Percentiles rank a stretch among this genome's conserved stretches.
Evolutionary conservation across 176 grass and related monocot species (phyloP).

Genomic region (Puya raimondii): DNA sequence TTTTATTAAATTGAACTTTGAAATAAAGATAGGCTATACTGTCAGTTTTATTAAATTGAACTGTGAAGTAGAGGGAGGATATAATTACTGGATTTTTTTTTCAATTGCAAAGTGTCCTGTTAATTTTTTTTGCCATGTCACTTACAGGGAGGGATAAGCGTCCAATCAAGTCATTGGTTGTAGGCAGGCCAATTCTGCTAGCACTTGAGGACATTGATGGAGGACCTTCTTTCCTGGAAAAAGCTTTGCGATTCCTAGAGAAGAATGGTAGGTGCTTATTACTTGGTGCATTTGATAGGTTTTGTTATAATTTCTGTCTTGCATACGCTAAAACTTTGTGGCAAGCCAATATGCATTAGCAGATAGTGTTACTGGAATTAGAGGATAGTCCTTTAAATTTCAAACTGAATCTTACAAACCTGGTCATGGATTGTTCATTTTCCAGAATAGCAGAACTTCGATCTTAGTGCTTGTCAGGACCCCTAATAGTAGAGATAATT

Average conservation of each 20-base stretch:
- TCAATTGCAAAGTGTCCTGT: no score
- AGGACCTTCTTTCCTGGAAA: constrained; percentile 94
- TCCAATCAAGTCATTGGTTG: constrained; percentile 76
- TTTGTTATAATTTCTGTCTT: not conserved
- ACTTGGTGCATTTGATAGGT: not conserved
- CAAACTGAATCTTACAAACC: no score
- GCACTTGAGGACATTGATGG: constrained; percentile 99
- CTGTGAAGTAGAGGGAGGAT: no score
- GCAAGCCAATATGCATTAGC: no score
- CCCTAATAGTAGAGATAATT: no score
- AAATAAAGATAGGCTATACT: not conserved
- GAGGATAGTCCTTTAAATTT: no score
- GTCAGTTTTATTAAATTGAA: not conserved
- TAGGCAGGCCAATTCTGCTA: constrained; percentile 93
- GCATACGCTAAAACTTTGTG: no score
- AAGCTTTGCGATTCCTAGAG: constrained; percentile 96
- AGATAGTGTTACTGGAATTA: no score
- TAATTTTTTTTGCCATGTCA: constrained; percentile 9
- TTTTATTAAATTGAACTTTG: not conserved
- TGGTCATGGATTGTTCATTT: no score
- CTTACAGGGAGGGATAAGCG: constrained; percentile 85
- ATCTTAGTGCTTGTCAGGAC: no score
- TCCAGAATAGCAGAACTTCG: no score
- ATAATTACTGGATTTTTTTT: no score
- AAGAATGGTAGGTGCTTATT: constrained; percentile 63